Conservation (phyloP, 2,329 filamentous ascomycete species). For the Ophiostoma tasmaniense region DNA sequence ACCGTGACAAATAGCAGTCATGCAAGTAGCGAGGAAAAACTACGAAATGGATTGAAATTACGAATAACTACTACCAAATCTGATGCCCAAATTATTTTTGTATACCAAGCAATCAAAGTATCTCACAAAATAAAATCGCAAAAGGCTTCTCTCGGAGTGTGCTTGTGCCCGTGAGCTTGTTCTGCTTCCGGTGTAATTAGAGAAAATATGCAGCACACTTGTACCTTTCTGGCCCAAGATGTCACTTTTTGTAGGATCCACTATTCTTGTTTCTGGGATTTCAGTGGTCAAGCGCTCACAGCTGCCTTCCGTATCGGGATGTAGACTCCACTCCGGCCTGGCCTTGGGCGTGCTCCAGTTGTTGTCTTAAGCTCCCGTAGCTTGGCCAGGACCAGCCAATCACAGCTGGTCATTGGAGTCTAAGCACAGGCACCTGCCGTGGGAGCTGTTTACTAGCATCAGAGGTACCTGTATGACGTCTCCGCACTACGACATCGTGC, state of each 20-base stretch:
- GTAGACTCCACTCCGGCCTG: background rate
- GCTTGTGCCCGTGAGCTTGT: too few species aligned
- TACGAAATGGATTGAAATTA: too few species aligned
- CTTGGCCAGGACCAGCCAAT: background rate
- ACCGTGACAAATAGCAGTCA: too few species aligned
- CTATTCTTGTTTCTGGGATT: background rate
- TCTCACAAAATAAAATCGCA: too few species aligned
- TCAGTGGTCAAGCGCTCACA: background rate
- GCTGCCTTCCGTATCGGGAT: background rate
- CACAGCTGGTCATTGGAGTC: constrained; percentile 1
- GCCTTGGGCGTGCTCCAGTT: background rate
- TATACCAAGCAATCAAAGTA: too few species aligned
- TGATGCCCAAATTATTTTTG: too few species aligned
- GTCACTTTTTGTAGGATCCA: background rate
- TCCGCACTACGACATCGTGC: constrained; percentile 8
- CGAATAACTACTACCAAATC: too few species aligned
- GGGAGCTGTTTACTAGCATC: background rate
- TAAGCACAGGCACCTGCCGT: constrained; percentile 13
- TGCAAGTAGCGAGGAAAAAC: too few species aligned
- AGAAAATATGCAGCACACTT: too few species aligned
- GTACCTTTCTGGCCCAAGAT: too few species aligned
- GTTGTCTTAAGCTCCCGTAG: background rate
- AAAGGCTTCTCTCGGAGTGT: too few species aligned
- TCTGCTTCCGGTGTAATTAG: too few species aligned
- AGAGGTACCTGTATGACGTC: constrained; percentile 11